A percentile compares a stretch with the other conserved stretches of the same genome.
These are phyloP conservation scores for Lentinula detonsa DNA, from an alignment of 768 basidiomycete genomes.

Conservation along the genomic window DNA sequence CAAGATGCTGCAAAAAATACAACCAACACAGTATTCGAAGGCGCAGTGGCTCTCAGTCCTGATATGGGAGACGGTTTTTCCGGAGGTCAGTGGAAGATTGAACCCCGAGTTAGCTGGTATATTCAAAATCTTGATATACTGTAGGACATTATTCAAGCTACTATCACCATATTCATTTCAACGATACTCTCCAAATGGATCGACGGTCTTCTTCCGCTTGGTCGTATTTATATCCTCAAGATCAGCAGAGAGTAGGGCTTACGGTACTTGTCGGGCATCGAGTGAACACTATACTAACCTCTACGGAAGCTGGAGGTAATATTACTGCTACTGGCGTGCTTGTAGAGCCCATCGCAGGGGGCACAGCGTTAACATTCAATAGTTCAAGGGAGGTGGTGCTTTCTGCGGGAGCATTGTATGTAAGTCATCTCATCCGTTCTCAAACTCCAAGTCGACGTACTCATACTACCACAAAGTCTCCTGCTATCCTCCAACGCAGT, in stretches of 20 bases:
- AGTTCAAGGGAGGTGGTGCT: slow-evolving; percentile 8
- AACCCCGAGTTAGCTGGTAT: background rate
- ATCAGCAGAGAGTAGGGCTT: slow-evolving; percentile 8
- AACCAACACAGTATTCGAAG: slow-evolving; percentile 7
- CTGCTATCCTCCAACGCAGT: slow-evolving; percentile 11
- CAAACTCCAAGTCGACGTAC: background rate
- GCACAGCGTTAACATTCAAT: slow-evolving; percentile 3
- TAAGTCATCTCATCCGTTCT: background rate
- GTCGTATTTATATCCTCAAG: slow-evolving; percentile 12
- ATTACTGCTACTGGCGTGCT: slow-evolving; percentile 8
- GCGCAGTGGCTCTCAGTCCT: slow-evolving; percentile 8
- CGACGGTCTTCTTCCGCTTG: slow-evolving; percentile 14
- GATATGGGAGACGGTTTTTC: slow-evolving; percentile 13
- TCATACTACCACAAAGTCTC: slow-evolving; percentile 2
- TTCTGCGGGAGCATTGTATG: slow-evolving; percentile 12
- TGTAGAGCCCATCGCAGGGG: slow-evolving; percentile 4
- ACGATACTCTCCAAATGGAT: slow-evolving; percentile 11
- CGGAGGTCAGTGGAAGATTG: slow-evolving; percentile 3
- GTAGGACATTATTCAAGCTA: slow-evolving; percentile 11
- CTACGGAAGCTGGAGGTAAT: background rate
- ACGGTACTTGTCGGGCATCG: slow-evolving; percentile 10
- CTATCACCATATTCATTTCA: slow-evolving; percentile 14
- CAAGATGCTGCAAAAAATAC: slow-evolving; percentile 11
- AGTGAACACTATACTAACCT: slow-evolving; percentile 6
- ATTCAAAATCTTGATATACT: background rate